Base-by-base conservation (phyloP, 352 stramenopile species). In the Phytophthora macrochlamydospora region DNA sequence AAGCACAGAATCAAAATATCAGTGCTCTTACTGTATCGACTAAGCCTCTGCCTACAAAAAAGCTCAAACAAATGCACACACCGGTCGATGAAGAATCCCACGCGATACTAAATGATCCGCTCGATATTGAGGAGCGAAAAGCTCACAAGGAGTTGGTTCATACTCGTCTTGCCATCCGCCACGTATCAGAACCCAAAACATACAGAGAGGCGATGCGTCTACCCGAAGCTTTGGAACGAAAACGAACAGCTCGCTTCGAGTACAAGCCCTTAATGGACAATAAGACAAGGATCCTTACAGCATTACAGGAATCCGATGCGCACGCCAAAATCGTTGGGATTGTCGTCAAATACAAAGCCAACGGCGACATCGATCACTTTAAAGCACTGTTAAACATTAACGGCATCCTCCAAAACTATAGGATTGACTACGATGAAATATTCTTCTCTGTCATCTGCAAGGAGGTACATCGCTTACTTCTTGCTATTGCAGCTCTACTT, bases 301-400 rank as follows among this genome's bases (percentile, higher is more conserved):
- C 7, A 12, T 12, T 43, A 43, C 37, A 7, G 7, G 12, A 43
- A 43, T n/a, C n/a, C n/a, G n/a, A n/a, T 59, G 29, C 7, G 40
- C 37, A 1, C 37, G 63, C 1, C 31, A 18, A 31, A 38, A 37
- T 14, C 46, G 53, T 28, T 69, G 54, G 49, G 31, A 13, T 73
- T 50, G 46, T 53, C 0, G 42, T 68, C 1, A 72, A 72, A 33
- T 51, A 54, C 43, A 63, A 56, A 14, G n/a, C 45, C 3, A 8
- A 62, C 50, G 35, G 59, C 28, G 7, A 35, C 4, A 59, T 67
- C 45, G 57, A 67, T 7, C 58, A 38, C 50, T 66, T 14, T 33
- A 67, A 62, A 38, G 56, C 63, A 14, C 42, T 43, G 4, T 32
- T 59, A 8, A 51, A 63, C 1, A 58, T 62, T n/a, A 68, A 72